A percentile compares a stretch with the other conserved stretches of the same genome.
phyloP scores from a whole-genome alignment of 2,329 filamentous ascomycete genomes.

The Colletotrichum sublineola region DNA sequence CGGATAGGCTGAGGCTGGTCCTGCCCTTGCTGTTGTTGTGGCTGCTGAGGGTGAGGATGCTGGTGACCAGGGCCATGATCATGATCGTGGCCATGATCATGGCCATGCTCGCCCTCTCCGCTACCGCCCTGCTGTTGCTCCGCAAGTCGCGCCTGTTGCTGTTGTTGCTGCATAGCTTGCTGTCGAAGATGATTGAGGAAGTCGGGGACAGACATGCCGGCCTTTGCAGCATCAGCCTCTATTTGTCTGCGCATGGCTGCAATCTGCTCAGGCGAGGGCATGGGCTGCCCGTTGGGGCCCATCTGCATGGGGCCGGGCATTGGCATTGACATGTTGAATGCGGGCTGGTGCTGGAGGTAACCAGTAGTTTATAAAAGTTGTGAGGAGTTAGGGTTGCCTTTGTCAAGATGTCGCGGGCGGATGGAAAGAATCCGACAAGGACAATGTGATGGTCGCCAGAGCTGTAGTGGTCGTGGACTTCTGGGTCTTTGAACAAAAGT shows the following conservation, averaged over 20 bases:
- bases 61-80: slow-evolving; percentile 45
- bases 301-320: slow-evolving; percentile 52
- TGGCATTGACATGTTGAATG: slow-evolving; percentile 45
- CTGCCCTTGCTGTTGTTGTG: slow-evolving; percentile 48
- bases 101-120: slow-evolving; percentile 46
- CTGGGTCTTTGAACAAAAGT: slow-evolving; percentile 33
- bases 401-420: slow-evolving; percentile 11
- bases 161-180: slow-evolving; percentile 67
- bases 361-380: slow-evolving; percentile 19
- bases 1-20: slow-evolving; percentile 76
- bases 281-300: slow-evolving; percentile 46
- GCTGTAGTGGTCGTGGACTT: slow-evolving; percentile 25
- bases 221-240: slow-evolving; percentile 83
- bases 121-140: slow-evolving; percentile 48
- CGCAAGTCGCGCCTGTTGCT: slow-evolving; percentile 57
- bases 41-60: slow-evolving; percentile 47
- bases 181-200: slow-evolving; percentile 80
- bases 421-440: slow-evolving; percentile 21
- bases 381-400: slow-evolving; percentile 5
- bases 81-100: slow-evolving; percentile 49
- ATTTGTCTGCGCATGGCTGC: slow-evolving; percentile 86
- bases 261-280: slow-evolving; percentile 82
- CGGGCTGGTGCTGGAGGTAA: slow-evolving; percentile 22
- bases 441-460: slow-evolving; percentile 17
- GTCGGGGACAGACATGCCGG: slow-evolving; percentile 86